Conservation (phyloP, 2,329 filamentous ascomycete genomes). For the Lasiodiplodia sp. region DNA sequence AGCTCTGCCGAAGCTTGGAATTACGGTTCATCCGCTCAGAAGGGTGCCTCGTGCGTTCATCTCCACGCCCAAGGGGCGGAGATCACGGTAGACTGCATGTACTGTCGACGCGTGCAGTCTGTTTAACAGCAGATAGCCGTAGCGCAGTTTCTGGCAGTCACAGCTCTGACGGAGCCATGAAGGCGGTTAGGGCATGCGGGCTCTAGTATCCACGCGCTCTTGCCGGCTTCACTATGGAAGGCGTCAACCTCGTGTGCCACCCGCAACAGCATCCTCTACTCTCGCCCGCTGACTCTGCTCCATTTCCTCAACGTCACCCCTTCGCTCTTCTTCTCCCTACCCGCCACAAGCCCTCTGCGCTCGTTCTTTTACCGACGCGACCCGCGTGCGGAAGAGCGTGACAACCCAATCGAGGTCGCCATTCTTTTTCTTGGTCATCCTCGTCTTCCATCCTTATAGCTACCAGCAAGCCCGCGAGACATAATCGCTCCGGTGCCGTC, state of each 20-base stretch:
- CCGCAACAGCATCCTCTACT: constrained; percentile 6
- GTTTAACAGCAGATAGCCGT: not conserved
- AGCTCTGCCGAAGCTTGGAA: not conserved
- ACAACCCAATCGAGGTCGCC: constrained; percentile 7
- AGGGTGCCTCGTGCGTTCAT: constrained; percentile 11
- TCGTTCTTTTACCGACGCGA: not conserved
- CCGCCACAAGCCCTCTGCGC: not conserved
- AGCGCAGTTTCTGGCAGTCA: not conserved
- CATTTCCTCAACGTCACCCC: not conserved
- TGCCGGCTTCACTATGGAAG: constrained; percentile 20
- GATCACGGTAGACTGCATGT: constrained; percentile 7
- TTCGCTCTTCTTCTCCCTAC: not conserved
- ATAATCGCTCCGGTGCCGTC: not conserved
- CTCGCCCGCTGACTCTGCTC: not conserved
- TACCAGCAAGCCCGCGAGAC: not conserved
- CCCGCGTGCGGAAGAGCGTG: constrained; percentile 5
- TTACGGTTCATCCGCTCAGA: not conserved
- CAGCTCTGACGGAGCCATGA: not conserved
- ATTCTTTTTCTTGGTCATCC: constrained; percentile 29
- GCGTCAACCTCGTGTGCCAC: constrained; percentile 12
- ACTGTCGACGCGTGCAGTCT: not conserved
- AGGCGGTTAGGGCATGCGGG: not conserved
- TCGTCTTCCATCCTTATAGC: constrained; percentile 22
- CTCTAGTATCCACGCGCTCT: constrained; percentile 9
- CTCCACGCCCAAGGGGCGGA: constrained; percentile 21